Evolutionary conservation across 495 filamentous ascomycete genomes (phyloP).

Genomic region (Penicillium odoratum): DNA sequence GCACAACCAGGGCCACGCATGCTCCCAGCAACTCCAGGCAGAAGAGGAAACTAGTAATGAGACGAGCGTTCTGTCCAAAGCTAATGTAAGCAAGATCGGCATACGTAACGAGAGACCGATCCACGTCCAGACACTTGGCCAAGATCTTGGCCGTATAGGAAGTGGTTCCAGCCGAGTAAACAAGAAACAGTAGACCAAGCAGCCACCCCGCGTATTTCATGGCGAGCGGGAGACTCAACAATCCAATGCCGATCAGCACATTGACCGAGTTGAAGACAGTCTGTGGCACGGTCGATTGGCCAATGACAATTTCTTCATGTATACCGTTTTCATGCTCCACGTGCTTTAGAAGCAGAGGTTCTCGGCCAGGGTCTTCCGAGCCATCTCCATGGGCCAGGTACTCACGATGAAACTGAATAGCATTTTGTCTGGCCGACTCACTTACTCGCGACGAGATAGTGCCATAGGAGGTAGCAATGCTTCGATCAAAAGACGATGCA

Average conservation of each 20-base stretch:
- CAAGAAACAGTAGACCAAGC: conserved; percentile 73
- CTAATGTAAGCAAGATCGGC: conserved; percentile 91
- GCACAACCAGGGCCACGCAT: conserved; percentile 86
- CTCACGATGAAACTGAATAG: conserved; percentile 68
- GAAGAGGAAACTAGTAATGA: conserved; percentile 82
- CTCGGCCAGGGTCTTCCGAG: conserved; percentile 62
- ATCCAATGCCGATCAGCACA: conserved; percentile 86
- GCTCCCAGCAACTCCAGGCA: conserved; percentile 84
- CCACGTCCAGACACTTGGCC: conserved; percentile 85
- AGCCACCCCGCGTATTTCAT: conserved; percentile 92
- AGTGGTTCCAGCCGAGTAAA: conserved; percentile 71
- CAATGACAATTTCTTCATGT: conserved; percentile 76
- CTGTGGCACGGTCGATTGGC: conserved; percentile 91
- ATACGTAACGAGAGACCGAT: conserved; percentile 79
- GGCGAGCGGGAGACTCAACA: conserved; percentile 86
- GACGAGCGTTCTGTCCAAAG: conserved; percentile 79
- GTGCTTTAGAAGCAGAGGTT: conserved; percentile 81
- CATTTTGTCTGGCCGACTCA: conserved; percentile 68
- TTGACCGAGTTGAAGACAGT: conserved; percentile 98
- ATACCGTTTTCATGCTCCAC: conserved; percentile 85
- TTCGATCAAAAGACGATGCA: conserved; percentile 64
- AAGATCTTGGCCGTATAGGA: conserved; percentile 85
- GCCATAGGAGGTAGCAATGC: conserved; percentile 76
- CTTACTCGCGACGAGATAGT: conserved; percentile 68
- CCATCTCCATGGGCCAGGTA: conserved; percentile 56